phyloP scores from a whole-genome alignment of 1,284 basidiomycete genomes.

The Fomitopsis schrenkii region DNA sequence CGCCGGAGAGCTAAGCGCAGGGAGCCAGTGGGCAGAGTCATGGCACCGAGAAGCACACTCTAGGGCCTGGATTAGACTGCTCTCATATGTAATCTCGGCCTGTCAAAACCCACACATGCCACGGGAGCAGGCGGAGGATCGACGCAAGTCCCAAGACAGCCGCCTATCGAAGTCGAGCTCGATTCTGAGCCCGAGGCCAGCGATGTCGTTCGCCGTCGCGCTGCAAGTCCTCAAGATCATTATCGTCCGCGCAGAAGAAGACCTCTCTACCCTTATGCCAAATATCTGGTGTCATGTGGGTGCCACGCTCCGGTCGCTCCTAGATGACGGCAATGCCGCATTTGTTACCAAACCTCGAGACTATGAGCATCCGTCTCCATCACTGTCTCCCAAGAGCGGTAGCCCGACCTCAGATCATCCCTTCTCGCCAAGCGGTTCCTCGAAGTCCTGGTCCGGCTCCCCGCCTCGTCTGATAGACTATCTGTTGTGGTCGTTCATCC shows the following conservation, averaged over 20 bases:
- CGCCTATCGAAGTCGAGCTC: slow-evolving; percentile 13
- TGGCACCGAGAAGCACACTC: slow-evolving; percentile 42
- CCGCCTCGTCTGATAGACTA: slow-evolving; percentile 66
- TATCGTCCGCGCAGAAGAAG: slow-evolving; percentile 56
- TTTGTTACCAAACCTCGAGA: slow-evolving; percentile 44
- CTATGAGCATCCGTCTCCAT: slow-evolving; percentile 43
- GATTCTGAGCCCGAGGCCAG: slow-evolving; percentile 24
- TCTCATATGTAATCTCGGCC: slow-evolving; percentile 53
- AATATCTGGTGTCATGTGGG: slow-evolving; percentile 62
- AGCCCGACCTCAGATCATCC: slow-evolving; percentile 18
- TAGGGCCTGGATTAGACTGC: slow-evolving; percentile 61
- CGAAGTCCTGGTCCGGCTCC: slow-evolving; percentile 16
- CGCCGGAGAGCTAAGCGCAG: slow-evolving; percentile 39
- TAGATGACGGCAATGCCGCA: slow-evolving; percentile 55
- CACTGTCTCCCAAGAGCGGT: slow-evolving; percentile 37
- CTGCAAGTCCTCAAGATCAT: slow-evolving; percentile 72
- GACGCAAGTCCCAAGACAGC: slow-evolving; percentile 44
- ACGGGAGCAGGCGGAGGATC: slow-evolving; percentile 18
- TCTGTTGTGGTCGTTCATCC: slow-evolving; percentile 69
- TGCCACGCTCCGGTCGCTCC: slow-evolving; percentile 40
- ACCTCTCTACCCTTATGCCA: slow-evolving; percentile 49
- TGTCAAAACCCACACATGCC: slow-evolving; percentile 30
- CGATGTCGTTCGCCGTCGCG: slow-evolving; percentile 48
- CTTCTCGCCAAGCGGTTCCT: slow-evolving; percentile 17
- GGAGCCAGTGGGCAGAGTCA: slow-evolving; percentile 39